phyloP scores from a whole-genome alignment of 805 yeast genomes.

The Kodamaea nitidulidarum region DNA sequence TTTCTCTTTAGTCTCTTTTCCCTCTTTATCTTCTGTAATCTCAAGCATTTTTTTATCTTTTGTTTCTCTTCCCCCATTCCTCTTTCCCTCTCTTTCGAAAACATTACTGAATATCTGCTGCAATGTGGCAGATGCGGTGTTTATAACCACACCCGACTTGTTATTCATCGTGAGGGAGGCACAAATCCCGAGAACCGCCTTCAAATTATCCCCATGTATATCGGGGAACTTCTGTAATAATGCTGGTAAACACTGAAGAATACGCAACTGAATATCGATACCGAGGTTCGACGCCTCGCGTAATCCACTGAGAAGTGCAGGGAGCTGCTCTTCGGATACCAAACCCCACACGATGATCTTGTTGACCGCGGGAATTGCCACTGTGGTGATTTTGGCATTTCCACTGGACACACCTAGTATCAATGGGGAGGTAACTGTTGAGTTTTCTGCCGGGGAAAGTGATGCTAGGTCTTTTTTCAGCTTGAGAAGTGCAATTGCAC shows the following conservation, averaged over 20 bases:
- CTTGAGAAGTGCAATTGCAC: conserved; percentile 19
- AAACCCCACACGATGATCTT: conserved; percentile 51
- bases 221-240: conserved; percentile 61
- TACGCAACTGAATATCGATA: conserved; percentile 78
- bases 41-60: too few relatives aligned
- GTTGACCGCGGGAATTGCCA: conserved; percentile 70
- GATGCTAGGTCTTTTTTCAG: neutral
- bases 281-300: conserved; percentile 72
- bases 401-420: conserved; percentile 37
- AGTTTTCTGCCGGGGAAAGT: conserved; percentile 2
- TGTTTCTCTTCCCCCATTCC: too few relatives aligned
- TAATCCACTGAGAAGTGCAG: conserved; percentile 60
- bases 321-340: conserved; percentile 50
- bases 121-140: conserved; percentile 90
- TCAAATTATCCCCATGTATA: conserved; percentile 52
- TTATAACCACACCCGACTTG: conserved; percentile 71
- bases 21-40: too few relatives aligned
- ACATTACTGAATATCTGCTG: conserved; percentile 78
- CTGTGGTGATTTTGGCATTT: conserved; percentile 67
- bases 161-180: conserved; percentile 65
- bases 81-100: conserved; percentile 55
- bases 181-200: conserved; percentile 63
- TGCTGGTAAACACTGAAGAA: conserved; percentile 76
- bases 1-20: neutral
- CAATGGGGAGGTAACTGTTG: conserved; percentile 17